phyloP scores from a whole-genome alignment of 164 flowering plant species.

The Echeveria elegans region DNA sequence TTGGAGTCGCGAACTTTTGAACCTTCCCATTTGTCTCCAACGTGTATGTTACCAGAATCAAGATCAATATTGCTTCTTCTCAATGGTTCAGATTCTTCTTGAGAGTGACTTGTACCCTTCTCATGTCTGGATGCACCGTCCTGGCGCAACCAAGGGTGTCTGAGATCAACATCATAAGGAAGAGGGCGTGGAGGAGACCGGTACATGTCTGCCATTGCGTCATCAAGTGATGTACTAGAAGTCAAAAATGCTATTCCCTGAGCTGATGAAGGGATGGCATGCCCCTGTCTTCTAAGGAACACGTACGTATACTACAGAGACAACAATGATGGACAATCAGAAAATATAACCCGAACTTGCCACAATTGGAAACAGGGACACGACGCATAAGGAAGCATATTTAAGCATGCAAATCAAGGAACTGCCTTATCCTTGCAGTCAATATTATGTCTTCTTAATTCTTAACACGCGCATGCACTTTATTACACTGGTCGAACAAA shows the following conservation, averaged over 20 bases:
- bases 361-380: neutral
- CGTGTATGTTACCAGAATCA: constrained; percentile 33
- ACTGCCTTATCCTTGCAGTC: too few relatives aligned
- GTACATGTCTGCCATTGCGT: constrained; percentile 56
- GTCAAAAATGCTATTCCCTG: constrained; percentile 52
- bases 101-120: constrained; percentile 82
- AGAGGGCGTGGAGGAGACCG: constrained; percentile 90
- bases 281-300: constrained; percentile 57
- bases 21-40: constrained; percentile 53
- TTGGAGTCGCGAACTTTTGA: constrained; percentile 37
- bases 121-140: constrained; percentile 73
- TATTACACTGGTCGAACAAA: too few relatives aligned
- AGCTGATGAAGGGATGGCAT: constrained; percentile 50
- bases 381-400: neutral
- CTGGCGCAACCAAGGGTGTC: constrained; percentile 52
- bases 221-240: constrained; percentile 48
- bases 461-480: too few relatives aligned
- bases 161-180: constrained; percentile 89
- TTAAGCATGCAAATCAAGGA: neutral
- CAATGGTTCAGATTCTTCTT: constrained; percentile 76
- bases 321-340: neutral
- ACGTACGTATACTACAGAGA: constrained; percentile 55
- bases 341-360: neutral
- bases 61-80: constrained; percentile 40
- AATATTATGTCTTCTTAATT: too few relatives aligned